phyloP scores from a whole-genome alignment of 1,284 basidiomycete species.

The Cutaneotrichosporon spelunceum region DNA sequence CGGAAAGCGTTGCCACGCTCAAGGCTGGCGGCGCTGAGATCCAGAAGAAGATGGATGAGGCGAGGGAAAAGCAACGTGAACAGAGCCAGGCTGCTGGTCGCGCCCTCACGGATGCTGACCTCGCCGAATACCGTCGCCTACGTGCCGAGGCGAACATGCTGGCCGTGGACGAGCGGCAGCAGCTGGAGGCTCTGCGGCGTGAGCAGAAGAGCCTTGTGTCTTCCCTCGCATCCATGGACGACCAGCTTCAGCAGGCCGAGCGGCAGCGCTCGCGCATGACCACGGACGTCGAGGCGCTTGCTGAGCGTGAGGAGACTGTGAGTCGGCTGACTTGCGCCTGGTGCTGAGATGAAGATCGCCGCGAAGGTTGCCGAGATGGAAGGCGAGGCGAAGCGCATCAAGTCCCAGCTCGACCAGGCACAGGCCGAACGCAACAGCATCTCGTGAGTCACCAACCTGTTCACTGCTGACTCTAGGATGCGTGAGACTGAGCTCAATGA shows the following conservation, averaged over 20 bases:
- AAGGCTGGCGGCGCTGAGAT: constrained; percentile 67
- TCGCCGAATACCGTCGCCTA: constrained; percentile 84
- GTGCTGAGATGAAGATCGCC: constrained; percentile 50
- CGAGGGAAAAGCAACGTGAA: constrained; percentile 73
- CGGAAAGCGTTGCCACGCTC: constrained; percentile 60
- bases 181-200: constrained; percentile 73
- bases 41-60: constrained; percentile 67
- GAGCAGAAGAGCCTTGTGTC: constrained; percentile 74
- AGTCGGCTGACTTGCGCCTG: neutral
- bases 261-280: constrained; percentile 62
- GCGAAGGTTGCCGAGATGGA: constrained; percentile 57
- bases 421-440: constrained; percentile 42
- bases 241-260: constrained; percentile 64
- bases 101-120: constrained; percentile 73
- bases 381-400: constrained; percentile 35
- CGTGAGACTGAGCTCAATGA: constrained; percentile 86
- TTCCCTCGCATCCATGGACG: constrained; percentile 56
- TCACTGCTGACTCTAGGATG: constrained; percentile 58
- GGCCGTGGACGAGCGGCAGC: constrained; percentile 82
- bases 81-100: constrained; percentile 67
- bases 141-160: constrained; percentile 62
- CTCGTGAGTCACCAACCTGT: constrained; percentile 25
- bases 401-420: constrained; percentile 40
- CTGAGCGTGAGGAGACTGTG: constrained; percentile 59
- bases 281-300: constrained; percentile 61